phyloP scores from a whole-genome alignment of 2,329 filamentous ascomycete genomes.

The Cytospora leucostoma region DNA sequence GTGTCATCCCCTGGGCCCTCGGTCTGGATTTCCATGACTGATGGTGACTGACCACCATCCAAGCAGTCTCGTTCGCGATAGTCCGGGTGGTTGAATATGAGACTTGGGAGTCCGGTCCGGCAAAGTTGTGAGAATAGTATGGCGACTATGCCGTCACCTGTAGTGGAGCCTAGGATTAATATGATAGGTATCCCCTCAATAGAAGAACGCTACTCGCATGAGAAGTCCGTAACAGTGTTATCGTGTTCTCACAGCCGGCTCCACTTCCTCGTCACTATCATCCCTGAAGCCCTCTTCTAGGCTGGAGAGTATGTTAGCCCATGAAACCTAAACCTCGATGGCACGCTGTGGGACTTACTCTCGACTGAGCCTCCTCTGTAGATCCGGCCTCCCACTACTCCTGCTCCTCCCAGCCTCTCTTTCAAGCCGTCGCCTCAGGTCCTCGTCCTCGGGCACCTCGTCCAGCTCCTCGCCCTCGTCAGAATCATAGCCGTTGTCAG shows the following conservation, averaged over 20 bases:
- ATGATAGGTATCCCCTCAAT: slow-evolving; percentile 4
- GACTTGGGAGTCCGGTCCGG: neutral
- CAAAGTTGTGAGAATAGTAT: neutral
- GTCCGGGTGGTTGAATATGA: neutral
- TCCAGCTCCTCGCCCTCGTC: slow-evolving; percentile 72
- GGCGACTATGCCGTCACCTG: neutral
- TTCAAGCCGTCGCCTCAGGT: slow-evolving; percentile 42
- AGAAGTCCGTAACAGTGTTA: slow-evolving; percentile 1
- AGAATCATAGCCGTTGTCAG: slow-evolving; percentile 58
- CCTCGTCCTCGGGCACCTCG: slow-evolving; percentile 55
- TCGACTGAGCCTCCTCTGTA: slow-evolving; percentile 67
- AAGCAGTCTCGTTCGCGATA: neutral
- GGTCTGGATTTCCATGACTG: neutral
- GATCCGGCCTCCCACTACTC: slow-evolving; percentile 41
- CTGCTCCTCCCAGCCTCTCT: slow-evolving; percentile 28
- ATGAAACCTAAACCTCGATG: neutral
- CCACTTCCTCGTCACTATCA: slow-evolving; percentile 64
- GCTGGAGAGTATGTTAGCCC: slow-evolving; percentile 35
- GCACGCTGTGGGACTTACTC: slow-evolving; percentile 56
- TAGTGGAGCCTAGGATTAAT: neutral
- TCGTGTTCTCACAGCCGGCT: slow-evolving; percentile 25
- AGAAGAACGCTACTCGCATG: neutral
- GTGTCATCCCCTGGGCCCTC: neutral
- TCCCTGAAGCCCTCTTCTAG: slow-evolving; percentile 75
- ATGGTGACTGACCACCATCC: neutral